Evolutionary conservation across 345 rosid genomes (phyloP).

Genomic region (Brassica cretica): DNA sequence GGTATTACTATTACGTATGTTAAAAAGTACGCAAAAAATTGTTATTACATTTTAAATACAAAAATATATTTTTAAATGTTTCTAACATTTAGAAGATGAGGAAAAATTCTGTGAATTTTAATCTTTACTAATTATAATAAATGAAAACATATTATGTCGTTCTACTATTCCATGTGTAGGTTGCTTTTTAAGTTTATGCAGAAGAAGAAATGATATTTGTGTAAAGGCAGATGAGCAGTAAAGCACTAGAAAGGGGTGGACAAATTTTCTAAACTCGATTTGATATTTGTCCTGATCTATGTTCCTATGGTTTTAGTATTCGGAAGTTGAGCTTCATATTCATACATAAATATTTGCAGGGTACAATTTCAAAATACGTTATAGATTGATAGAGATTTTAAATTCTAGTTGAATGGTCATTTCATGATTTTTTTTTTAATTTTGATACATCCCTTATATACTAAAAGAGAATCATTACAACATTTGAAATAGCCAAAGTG

Average conservation of each 20-base stretch:
- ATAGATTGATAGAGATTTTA: too few species aligned
- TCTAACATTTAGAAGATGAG: neutral
- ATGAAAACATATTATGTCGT: neutral
- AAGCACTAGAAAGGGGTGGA: neutral
- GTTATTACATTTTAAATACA: too few species aligned
- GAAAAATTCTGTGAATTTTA: neutral
- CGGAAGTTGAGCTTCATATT: neutral
- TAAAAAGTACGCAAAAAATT: neutral
- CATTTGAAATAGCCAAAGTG: too few species aligned
- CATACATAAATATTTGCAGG: neutral
- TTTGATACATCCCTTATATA: too few species aligned
- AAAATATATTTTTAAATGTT: neutral
- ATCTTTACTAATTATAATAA: neutral
- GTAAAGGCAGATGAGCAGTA: neutral
- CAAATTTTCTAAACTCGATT: neutral
- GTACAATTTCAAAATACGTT: neutral
- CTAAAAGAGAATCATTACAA: too few species aligned
- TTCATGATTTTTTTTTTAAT: too few species aligned
- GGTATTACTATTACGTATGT: neutral
- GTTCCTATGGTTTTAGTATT: neutral
- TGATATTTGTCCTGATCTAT: conserved; percentile 3
- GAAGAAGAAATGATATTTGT: conserved; percentile 1
- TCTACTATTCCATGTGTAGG: neutral
- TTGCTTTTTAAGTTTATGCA: conserved; percentile 11
- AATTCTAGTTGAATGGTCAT: neutral